Base-by-base conservation (phyloP, 2,329 filamentous ascomycete species). In the Monosporascus cannonballus region DNA sequence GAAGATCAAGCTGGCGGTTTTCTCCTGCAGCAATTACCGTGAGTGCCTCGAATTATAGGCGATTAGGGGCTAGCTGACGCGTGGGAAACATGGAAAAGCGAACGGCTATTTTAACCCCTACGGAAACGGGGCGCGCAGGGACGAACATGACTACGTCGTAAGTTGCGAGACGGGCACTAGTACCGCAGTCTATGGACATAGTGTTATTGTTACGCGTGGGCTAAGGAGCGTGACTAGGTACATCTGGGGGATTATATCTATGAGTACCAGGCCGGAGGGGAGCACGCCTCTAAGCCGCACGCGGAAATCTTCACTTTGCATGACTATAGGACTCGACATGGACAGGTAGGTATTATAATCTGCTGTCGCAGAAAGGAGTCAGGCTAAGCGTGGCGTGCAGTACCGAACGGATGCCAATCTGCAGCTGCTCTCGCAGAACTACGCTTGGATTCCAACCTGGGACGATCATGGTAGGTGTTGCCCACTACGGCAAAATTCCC, bases 231-330 rank as follows among this genome's bases (percentile, higher is more conserved):
- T 30, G 34, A 27, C 20, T 52, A 61, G 65, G 54, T 67, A 48
- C 61, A 65, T 27, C 59, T 68, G 15, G 73, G 75, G 15, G 76
- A 84, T 64, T 84, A 83, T 62, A 85, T 88, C 54, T 89, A 89
- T 62, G 85, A 87, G 60, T 79, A 78, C 46, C 70, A 73, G 41
- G 61, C 59, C 1, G 50, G 54, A 47, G 64, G 63, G 14, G 62
- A 67, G 54, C 53, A 62, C 61, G 61, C 67, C 56, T 57, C 61
- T 18, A 50, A 59, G 38, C 62, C 59, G 15, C 58, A 54, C 38
- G 59, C 59, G 39, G 60, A 60, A 22, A 59, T 67, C 53, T 70
- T 68, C 53, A 66, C 67, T 53, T 61, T 75, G 1, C 61, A 72
- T 46, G 73, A 76, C 54, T 76, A 76, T 49, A 67, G 74, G 37